phyloP scores from a whole-genome alignment of 805 yeast genomes.

The Suhomyces faveliae region DNA sequence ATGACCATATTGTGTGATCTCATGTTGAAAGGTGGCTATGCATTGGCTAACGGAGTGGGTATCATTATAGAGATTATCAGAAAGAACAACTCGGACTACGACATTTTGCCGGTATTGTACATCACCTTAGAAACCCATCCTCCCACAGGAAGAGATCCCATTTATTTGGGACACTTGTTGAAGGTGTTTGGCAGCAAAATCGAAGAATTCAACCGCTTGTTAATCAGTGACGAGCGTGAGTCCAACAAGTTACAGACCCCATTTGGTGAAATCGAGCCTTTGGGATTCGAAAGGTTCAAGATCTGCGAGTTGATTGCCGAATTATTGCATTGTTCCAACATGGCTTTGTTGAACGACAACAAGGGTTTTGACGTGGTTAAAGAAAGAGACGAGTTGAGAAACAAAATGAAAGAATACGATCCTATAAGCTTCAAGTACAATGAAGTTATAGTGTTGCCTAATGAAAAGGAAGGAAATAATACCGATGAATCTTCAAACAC shows the following conservation, averaged over 20 bases:
- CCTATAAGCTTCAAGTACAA: conserved; percentile 46
- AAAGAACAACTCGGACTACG: conserved; percentile 47
- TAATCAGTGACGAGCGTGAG: conserved; percentile 24
- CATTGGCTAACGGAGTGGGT: conserved; percentile 49
- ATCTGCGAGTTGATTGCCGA: conserved; percentile 48
- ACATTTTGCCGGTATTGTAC: conserved; percentile 43
- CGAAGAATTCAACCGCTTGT: conserved; percentile 35
- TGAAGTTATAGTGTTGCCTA: conserved; percentile 40
- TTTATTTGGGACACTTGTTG: conserved; percentile 44
- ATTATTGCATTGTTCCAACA: conserved; percentile 46
- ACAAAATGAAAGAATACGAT: conserved; percentile 41
- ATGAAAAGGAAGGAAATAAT: conserved; percentile 15
- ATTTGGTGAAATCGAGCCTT: conserved; percentile 35
- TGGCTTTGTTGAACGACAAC: conserved; percentile 45
- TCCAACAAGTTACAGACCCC: conserved; percentile 21
- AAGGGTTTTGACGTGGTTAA: conserved; percentile 43
- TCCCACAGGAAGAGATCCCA: conserved; percentile 48
- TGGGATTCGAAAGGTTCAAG: conserved; percentile 47
- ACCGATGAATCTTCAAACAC: conserved; percentile 5
- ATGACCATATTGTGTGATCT: conserved; percentile 36
- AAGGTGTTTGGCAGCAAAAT: conserved; percentile 40
- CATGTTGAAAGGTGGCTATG: conserved; percentile 47
- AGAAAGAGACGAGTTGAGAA: conserved; percentile 37
- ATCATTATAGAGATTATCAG: conserved; percentile 46
- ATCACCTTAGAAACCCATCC: conserved; percentile 46